phyloP scores from a whole-genome alignment of 805 yeast species.

The Barnettozyma botsteinii region DNA sequence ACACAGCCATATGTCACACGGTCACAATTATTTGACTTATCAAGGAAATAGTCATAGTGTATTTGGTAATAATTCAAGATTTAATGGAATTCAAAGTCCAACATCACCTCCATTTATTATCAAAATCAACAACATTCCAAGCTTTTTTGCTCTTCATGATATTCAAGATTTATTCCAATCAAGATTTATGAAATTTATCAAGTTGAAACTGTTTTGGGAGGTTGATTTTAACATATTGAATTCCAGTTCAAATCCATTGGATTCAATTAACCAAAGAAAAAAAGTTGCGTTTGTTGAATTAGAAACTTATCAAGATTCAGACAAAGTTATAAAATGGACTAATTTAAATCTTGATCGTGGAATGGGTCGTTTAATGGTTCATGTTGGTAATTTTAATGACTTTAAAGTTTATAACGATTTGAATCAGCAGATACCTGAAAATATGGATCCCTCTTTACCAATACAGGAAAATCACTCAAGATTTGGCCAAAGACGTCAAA shows the following conservation, averaged over 20 bases:
- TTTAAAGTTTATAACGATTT: slow-evolving; percentile 20
- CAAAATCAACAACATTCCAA: slow-evolving; percentile 56
- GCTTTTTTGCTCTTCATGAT: slow-evolving; percentile 43
- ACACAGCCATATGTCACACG: slow-evolving; percentile 7
- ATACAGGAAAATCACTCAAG: background rate
- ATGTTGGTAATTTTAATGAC: slow-evolving; percentile 24
- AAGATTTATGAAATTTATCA: slow-evolving; percentile 50
- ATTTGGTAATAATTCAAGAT: slow-evolving; percentile 1
- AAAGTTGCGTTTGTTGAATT: slow-evolving; percentile 64
- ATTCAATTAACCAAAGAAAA: slow-evolving; percentile 29
- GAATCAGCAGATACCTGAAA: slow-evolving; percentile 18
- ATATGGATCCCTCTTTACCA: slow-evolving; percentile 22
- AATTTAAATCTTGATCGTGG: slow-evolving; percentile 45
- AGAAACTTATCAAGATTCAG: slow-evolving; percentile 43
- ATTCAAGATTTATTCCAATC: slow-evolving; percentile 58
- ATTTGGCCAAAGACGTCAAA: slow-evolving; percentile 1
- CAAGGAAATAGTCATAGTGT: slow-evolving; percentile 7
- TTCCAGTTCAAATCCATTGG: slow-evolving; percentile 15
- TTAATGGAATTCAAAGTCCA: slow-evolving; percentile 2
- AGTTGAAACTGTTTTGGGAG: slow-evolving; percentile 59
- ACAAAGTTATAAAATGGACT: slow-evolving; percentile 56
- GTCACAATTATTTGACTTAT: slow-evolving; percentile 8
- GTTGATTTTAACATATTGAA: slow-evolving; percentile 33
- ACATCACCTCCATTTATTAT: slow-evolving; percentile 55
- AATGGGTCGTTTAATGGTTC: slow-evolving; percentile 27